Base-by-base conservation (phyloP, 1,139 yeast species). In the Diutina rugosa region DNA sequence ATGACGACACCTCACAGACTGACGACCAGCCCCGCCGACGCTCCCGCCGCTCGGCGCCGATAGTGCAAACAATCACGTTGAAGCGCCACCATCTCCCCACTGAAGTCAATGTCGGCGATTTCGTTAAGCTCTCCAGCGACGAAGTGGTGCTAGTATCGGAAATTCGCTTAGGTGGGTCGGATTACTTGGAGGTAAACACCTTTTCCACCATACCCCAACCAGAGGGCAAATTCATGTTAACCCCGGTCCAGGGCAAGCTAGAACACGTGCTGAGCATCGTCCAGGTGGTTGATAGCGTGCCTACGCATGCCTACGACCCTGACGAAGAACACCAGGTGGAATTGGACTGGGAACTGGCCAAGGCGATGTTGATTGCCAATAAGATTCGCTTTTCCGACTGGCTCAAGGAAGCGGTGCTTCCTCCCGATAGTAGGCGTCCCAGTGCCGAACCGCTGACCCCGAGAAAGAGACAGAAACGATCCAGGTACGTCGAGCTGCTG, bases 81-180 rank as follows among this genome's bases (percentile, higher is more conserved):
- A 16, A 51, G 21, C 46, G 51, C 28, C 29, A 14, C 8, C 2
- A 61, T 72, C 29, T 60, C 61, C 41, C 41, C 41, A 60, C 76
- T 30, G 71, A 67, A 56, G 56, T 79, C 21, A 67, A 65, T 52
- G 69, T 64, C n/a, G 82, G 83, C 1, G 79, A 75, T 59, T 64
- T 72, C 29, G 59, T 78, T 0, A 59, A 72, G 5, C 68, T 73
- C 41, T 35, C 41, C 14, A 35, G 14, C n/a, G n/a, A 35, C 6
- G n/a, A 12, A 1, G 62, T 64, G 46, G 64, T 64, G 49, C 60
- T 35, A 6, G 14, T 35, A 35, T 35, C 41, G 14, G 41, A 35
- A n/a, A 35, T 35, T 35, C 41, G 41, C 2, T 14, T 35, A 9
- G n/a, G n/a, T 8, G 41, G 41, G 6, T 35, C 41, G 4, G 41